Evolutionary conservation across 805 yeast species (phyloP), one percentile per base, ranked within the genome.

Genomic region (Torulaspora indica): DNA sequence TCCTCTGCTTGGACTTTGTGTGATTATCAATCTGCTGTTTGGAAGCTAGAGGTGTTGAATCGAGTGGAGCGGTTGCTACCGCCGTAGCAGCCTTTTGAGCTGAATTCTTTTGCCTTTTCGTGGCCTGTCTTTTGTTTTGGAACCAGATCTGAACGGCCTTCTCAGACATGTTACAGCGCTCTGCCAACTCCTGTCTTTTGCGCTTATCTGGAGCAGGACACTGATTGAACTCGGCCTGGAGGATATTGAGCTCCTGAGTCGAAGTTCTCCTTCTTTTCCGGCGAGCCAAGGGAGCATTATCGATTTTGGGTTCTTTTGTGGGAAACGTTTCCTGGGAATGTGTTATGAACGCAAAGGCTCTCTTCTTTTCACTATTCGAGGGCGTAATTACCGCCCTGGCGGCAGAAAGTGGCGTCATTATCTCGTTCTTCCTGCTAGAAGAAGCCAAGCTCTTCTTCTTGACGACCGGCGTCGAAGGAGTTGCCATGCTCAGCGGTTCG

Each of bases 91-190:
- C 34, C 20, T 38, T 48, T 24, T 47, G 49, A 18, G 43, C 39
- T 15, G 57, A 50, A 13, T 49, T 59, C 35, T 63, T 70, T 46
- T 68, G 73, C 55, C 81, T 78, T 57, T 89, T 76, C 51, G 83
- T 67, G 29, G 90, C 76, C 67, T 91, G 97, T 65, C 98, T 78
- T 65, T 81, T 85, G 67, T 93, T 93, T 69, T 93, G 98, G 69
- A 93, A 93, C 98, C 98, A 93, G 51, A 91, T 88, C 69, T 93
- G 98, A 28, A 93, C 95, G 1, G 97, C 96, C 64, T 90, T 88
- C 65, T 90, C 97, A n/a, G 91, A 79, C 98, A 93, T 93, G 54
- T 81, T 81, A 32, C 93, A 95, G 52, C 73, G 77, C 24, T 70
- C 65, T 4, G 98, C 96, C 52, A 93, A 85, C 52, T 82, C 85